These are phyloP conservation scores for Blastobotrys petasosporus DNA, from an alignment of 1,139 yeast genomes.

Conservation along the genomic window DNA sequence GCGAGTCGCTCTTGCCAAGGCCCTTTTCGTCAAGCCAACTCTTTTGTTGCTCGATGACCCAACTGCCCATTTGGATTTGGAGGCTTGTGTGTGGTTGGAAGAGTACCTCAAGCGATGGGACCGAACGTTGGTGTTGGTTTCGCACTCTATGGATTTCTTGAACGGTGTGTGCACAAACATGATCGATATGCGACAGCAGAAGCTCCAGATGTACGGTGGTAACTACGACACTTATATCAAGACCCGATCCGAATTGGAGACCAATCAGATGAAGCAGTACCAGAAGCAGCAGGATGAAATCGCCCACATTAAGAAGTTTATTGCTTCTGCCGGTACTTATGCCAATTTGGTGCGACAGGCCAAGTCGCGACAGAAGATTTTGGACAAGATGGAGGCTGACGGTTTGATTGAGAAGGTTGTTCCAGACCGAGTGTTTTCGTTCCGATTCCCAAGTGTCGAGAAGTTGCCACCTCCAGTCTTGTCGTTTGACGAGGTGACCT, in stretches of 20 bases:
- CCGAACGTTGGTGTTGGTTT: conserved; percentile 86
- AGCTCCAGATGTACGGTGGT: conserved; percentile 85
- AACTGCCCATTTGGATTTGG: conserved; percentile 98
- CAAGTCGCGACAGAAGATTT: conserved; percentile 96
- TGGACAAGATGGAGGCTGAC: conserved; percentile 99
- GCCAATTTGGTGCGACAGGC: conserved; percentile 99
- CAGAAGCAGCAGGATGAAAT: conserved; percentile 97
- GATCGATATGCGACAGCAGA: conserved; percentile 88
- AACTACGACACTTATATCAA: conserved; percentile 95
- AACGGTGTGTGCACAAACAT: conserved; percentile 98
- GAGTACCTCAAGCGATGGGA: conserved; percentile 93
- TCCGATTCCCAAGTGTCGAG: conserved; percentile 92
- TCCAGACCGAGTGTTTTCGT: conserved; percentile 86
- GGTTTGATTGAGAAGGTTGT: conserved; percentile 93
- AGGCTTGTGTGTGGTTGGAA: conserved; percentile 99
- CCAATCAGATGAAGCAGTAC: conserved; percentile 97
- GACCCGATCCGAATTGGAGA: conserved; percentile 90
- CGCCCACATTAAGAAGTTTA: conserved; percentile 94
- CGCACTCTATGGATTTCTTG: conserved; percentile 98
- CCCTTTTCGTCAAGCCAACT: conserved; percentile 35
- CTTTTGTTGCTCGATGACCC: conserved; percentile 66
- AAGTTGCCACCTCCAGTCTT: conserved; percentile 98
- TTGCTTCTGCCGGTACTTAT: conserved; percentile 99
- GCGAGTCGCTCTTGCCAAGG: conserved; percentile 87
- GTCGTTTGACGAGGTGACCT: conserved; percentile 92